These are phyloP conservation scores for Tricholoma saponaceum DNA, from an alignment of 768 basidiomycete genomes.

Conservation along the genomic window DNA sequence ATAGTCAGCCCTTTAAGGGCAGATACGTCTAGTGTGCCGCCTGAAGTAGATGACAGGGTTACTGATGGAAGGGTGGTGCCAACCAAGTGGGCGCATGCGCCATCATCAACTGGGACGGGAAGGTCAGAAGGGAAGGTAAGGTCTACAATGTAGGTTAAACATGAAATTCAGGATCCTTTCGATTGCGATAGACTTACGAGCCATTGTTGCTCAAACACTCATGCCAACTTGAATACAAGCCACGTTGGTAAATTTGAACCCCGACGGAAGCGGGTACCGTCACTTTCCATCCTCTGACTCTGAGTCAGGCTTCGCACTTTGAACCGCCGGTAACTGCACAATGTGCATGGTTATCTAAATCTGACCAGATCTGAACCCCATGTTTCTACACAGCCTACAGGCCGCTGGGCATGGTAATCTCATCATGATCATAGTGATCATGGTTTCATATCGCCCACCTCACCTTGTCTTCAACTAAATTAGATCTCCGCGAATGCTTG, in stretches of 20 bases:
- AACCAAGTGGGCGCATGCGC: conserved; percentile 16
- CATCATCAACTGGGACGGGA: conserved; percentile 18
- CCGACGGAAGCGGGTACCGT: too few species aligned
- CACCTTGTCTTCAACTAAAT: background rate
- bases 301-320: too few species aligned
- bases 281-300: too few species aligned
- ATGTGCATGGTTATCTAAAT: too few species aligned
- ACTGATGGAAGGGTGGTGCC: conserved; percentile 12
- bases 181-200: background rate
- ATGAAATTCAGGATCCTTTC: background rate
- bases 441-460: too few species aligned
- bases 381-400: too few species aligned
- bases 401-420: too few species aligned
- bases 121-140: conserved; percentile 13
- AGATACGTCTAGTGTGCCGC: conserved; percentile 12
- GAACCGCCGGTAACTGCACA: too few species aligned
- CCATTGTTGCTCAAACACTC: background rate
- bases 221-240: background rate
- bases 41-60: conserved; percentile 13
- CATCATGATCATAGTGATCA: too few species aligned
- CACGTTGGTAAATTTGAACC: background rate
- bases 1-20: conserved; percentile 14
- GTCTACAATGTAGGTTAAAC: background rate
- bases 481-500: background rate
- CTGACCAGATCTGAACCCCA: too few species aligned